Evolutionary conservation across 768 basidiomycete genomes (phyloP).

Genomic region (Chlorophyllum brunneum): DNA sequence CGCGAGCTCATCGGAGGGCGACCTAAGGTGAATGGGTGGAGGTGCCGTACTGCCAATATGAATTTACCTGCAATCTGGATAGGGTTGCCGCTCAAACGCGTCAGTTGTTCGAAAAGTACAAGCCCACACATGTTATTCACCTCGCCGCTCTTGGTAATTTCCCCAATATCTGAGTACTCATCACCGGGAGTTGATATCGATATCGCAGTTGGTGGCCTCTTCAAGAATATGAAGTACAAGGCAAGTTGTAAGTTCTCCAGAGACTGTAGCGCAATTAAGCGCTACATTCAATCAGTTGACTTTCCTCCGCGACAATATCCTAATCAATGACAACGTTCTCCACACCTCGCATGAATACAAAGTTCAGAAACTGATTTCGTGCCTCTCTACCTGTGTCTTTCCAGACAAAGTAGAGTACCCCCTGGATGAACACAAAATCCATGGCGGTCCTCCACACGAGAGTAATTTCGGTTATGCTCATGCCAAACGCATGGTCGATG

Average conservation of each 20-base stretch:
- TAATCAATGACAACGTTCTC: constrained; percentile 95
- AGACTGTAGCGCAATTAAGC: neutral
- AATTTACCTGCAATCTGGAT: constrained; percentile 1
- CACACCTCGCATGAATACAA: constrained; percentile 65
- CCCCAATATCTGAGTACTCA: neutral
- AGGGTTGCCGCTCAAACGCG: constrained; percentile 71
- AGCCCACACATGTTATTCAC: constrained; percentile 96
- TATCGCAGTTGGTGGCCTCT: constrained; percentile 81
- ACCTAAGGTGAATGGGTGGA: constrained; percentile 58
- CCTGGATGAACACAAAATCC: constrained; percentile 89
- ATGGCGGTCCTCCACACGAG: constrained; percentile 86
- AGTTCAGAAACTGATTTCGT: constrained; percentile 82
- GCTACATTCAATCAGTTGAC: constrained; percentile 52
- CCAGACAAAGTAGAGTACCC: constrained; percentile 94
- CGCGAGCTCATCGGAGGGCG: constrained; percentile 72
- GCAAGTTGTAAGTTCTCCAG: constrained; percentile 30
- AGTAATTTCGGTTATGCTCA: constrained; percentile 98
- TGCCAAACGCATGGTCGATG: constrained; percentile 93
- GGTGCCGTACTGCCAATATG: neutral
- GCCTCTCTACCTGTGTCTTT: constrained; percentile 96
- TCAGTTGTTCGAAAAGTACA: constrained; percentile 82
- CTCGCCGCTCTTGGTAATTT: constrained; percentile 85
- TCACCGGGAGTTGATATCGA: neutral
- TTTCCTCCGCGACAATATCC: constrained; percentile 90
- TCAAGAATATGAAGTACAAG: constrained; percentile 95